Conservation (phyloP, 2,329 filamentous ascomycete genomes). For the Colletotrichum godetiae region DNA sequence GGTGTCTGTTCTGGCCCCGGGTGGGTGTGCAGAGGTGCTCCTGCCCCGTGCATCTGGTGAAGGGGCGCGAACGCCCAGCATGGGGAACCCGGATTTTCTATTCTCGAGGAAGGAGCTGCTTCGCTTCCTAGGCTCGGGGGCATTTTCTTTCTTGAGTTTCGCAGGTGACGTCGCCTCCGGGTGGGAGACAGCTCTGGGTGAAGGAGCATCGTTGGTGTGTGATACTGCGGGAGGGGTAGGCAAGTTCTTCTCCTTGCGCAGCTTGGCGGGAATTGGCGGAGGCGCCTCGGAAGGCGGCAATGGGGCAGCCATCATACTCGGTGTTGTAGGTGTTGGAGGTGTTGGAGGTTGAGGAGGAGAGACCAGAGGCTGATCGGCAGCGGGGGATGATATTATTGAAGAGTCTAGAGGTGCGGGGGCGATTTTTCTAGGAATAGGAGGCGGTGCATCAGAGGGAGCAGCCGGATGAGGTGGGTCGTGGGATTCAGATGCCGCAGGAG, state of each 20-base stretch:
- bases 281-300: constrained; percentile 27
- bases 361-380: constrained; percentile 7
- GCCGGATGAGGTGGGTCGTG: constrained; percentile 17
- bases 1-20: constrained; percentile 39
- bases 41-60: constrained; percentile 54
- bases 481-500: constrained; percentile 5
- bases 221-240: constrained; percentile 15
- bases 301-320: constrained; percentile 24
- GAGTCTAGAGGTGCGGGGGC: constrained; percentile 9
- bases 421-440: constrained; percentile 26
- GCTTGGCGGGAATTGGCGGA: constrained; percentile 26
- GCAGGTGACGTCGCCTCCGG: constrained; percentile 8
- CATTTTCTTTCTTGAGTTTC: constrained; percentile 48
- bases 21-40: constrained; percentile 61
- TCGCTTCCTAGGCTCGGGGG: constrained; percentile 42
- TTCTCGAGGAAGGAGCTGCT: constrained; percentile 47
- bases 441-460: constrained; percentile 30
- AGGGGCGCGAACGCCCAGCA: constrained; percentile 41
- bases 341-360: constrained; percentile 19
- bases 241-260: constrained; percentile 29
- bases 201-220: not conserved
- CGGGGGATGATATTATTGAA: not conserved
- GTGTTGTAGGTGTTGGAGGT: constrained; percentile 12
- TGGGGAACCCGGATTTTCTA: constrained; percentile 37
- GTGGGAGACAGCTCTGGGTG: constrained; percentile 19